These are phyloP conservation scores for Gryganskiella cystojenkinii DNA, from an alignment of 192 early-diverging fungal genomes.

Conservation along the genomic window DNA sequence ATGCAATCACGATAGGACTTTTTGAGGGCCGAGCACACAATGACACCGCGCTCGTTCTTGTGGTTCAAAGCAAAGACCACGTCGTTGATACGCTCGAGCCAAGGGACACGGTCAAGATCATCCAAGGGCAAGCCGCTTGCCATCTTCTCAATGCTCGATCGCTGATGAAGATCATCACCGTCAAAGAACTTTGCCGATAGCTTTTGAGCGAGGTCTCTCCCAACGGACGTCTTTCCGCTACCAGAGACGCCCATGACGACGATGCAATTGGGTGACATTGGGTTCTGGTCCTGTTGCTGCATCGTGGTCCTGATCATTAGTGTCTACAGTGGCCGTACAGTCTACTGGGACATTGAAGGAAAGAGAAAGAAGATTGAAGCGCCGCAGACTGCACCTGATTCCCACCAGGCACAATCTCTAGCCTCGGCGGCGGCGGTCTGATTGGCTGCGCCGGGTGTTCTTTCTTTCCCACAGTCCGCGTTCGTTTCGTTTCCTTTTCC, in stretches of 20 bases:
- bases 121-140: conserved; percentile 6
- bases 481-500: not conserved
- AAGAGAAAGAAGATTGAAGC: too few species aligned
- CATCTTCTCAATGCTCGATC: conserved; percentile 24
- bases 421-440: too few species aligned
- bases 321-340: too few species aligned
- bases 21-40: conserved; percentile 32
- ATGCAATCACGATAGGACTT: conserved; percentile 17
- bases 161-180: conserved; percentile 23
- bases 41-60: not conserved
- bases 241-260: conserved; percentile 3
- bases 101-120: conserved; percentile 13
- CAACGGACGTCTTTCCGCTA: conserved; percentile 16
- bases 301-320: too few species aligned
- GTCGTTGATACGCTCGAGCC: conserved; percentile 6
- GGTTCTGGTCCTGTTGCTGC: too few species aligned
- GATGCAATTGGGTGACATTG: too few species aligned
- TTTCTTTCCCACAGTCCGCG: not conserved
- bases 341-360: too few species aligned
- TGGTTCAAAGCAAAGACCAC: not conserved
- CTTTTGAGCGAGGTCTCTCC: conserved; percentile 4
- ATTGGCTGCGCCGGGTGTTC: too few species aligned
- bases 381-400: too few species aligned
- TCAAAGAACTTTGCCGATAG: conserved; percentile 6
- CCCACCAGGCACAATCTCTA: too few species aligned